A percentile compares a stretch with the other conserved stretches of the same genome.
These are phyloP conservation scores for Xylaria castorea DNA, from an alignment of 495 filamentous ascomycete species.

Conservation along the genomic window DNA sequence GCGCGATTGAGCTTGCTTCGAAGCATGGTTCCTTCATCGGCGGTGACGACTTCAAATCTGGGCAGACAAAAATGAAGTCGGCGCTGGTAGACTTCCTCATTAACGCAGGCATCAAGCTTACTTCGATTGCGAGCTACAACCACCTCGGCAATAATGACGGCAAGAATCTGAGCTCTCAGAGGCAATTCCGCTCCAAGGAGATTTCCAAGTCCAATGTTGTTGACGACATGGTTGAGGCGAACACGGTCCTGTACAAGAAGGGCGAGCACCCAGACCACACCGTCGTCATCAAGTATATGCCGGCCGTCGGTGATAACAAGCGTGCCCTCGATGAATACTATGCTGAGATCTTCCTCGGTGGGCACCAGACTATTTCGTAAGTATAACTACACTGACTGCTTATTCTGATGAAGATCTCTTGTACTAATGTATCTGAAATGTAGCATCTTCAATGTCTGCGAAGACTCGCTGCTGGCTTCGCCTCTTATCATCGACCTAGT, in stretches of 20 bases:
- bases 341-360: slow-evolving; percentile 98
- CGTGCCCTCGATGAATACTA: slow-evolving; percentile 99
- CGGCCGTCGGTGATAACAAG: slow-evolving; percentile 98
- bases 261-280: slow-evolving; percentile 90
- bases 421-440: background rate
- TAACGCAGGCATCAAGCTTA: slow-evolving; percentile 98
- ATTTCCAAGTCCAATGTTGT: slow-evolving; percentile 99
- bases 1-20: slow-evolving; percentile 89
- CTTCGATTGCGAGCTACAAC: slow-evolving; percentile 99
- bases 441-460: slow-evolving; percentile 97
- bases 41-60: slow-evolving; percentile 99
- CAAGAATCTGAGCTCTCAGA: slow-evolving; percentile 96
- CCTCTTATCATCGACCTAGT: slow-evolving; percentile 98
- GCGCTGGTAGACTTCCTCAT: slow-evolving; percentile 98
- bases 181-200: slow-evolving; percentile 99
- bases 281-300: slow-evolving; percentile 98
- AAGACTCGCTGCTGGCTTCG: slow-evolving; percentile 97
- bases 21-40: slow-evolving; percentile 89
- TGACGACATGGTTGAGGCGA: slow-evolving; percentile 98
- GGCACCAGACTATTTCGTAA: slow-evolving; percentile 93
- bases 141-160: slow-evolving; percentile 99
- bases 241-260: slow-evolving; percentile 84
- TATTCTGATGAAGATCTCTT: background rate
- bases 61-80: slow-evolving; percentile 99
- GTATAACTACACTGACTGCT: slow-evolving; percentile 28